Evolutionary conservation across 306 rosid genomes (phyloP).

Genomic region (Potentilla sterilis): DNA sequence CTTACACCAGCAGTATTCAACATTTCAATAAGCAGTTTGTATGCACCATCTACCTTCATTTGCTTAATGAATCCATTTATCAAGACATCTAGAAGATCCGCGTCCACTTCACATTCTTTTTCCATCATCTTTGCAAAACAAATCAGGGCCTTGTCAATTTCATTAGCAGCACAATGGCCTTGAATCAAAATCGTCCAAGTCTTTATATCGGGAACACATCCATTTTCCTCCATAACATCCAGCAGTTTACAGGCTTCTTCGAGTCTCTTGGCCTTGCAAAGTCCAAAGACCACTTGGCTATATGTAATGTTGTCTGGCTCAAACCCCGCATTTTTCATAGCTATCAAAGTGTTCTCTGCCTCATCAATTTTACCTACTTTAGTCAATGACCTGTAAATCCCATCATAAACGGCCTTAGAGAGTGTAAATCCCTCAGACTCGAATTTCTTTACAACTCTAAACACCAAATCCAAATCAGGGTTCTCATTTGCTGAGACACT

Average conservation of each 20-base stretch:
- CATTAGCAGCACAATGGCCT: slow-evolving; percentile 74
- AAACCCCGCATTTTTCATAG: slow-evolving; percentile 71
- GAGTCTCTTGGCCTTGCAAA: slow-evolving; percentile 64
- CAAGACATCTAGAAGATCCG: slow-evolving; percentile 63
- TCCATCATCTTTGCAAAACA: slow-evolving; percentile 69
- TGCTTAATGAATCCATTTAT: slow-evolving; percentile 53
- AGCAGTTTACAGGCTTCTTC: slow-evolving; percentile 70
- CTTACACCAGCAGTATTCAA: slow-evolving; percentile 38
- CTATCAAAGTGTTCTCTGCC: slow-evolving; percentile 54
- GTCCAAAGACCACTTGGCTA: slow-evolving; percentile 80
- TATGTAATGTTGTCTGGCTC: slow-evolving; percentile 76
- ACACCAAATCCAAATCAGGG: slow-evolving; percentile 60
- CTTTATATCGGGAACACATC: slow-evolving; percentile 76
- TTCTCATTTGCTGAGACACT: slow-evolving; percentile 36
- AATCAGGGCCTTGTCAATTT: slow-evolving; percentile 56
- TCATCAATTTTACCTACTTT: slow-evolving; percentile 65
- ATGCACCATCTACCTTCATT: slow-evolving; percentile 58
- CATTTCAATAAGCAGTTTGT: slow-evolving; percentile 57
- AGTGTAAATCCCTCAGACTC: slow-evolving; percentile 56
- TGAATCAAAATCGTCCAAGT: slow-evolving; percentile 93
- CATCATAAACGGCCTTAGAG: slow-evolving; percentile 70
- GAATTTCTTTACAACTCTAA: slow-evolving; percentile 61
- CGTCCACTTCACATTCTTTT: slow-evolving; percentile 56
- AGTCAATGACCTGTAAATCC: slow-evolving; percentile 79
- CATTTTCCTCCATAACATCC: slow-evolving; percentile 76